Conservation (phyloP, 73 alveolate species). For the Paramecium sonneborni region DNA sequence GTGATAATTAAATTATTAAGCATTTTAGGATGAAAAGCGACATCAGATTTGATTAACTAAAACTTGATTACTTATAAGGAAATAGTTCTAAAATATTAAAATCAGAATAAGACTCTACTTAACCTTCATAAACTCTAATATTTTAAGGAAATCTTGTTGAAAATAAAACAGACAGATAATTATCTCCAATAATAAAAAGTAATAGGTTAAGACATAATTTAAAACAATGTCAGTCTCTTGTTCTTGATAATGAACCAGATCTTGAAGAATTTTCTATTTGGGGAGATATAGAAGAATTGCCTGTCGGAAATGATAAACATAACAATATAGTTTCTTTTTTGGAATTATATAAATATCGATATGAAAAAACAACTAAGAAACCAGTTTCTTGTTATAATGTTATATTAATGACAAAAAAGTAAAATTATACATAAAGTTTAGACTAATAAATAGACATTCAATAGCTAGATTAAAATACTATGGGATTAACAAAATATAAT, state of each 20-base stretch:
- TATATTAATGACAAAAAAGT: not conserved
- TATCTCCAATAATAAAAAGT: not conserved
- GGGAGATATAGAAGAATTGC: constrained; percentile 5
- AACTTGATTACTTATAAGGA: not conserved
- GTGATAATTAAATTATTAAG: not conserved
- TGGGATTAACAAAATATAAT: not conserved
- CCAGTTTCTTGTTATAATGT: constrained; percentile 5
- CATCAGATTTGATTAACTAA: not conserved
- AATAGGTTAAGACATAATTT: not conserved
- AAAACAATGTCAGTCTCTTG: not conserved
- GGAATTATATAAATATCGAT: constrained; percentile 15
- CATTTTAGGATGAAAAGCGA: not conserved
- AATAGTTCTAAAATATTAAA: not conserved
- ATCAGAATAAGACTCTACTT: not conserved
- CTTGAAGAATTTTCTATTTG: not conserved
- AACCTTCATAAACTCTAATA: not conserved
- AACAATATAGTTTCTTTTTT: not conserved
- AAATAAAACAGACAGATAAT: not conserved
- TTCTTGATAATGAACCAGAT: not conserved
- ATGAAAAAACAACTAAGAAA: not conserved
- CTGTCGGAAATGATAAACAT: not conserved
- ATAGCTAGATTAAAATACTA: not conserved
- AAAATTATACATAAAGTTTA: not conserved
- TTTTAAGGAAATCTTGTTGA: not conserved
- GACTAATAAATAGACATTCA: not conserved